Conservation (phyloP, 2,329 filamentous ascomycete genomes). For the Chrysoporthe deuterocubensis region DNA sequence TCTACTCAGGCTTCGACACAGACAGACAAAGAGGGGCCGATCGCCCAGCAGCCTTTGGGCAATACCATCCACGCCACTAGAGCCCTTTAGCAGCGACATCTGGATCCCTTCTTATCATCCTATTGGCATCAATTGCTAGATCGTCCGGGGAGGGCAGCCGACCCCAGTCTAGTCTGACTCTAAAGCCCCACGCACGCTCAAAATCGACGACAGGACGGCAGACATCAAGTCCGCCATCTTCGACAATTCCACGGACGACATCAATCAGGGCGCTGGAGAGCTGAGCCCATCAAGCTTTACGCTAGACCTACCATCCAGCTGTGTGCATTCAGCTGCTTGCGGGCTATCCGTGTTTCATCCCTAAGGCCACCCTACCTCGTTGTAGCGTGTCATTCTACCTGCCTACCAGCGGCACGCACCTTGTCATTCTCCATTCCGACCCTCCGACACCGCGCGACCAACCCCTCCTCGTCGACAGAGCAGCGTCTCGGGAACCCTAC, state of each 20-base stretch:
- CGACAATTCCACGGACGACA: background rate
- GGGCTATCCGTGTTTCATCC: constrained; percentile 14
- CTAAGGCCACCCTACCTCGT: constrained; percentile 23
- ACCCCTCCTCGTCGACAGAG: constrained; percentile 20
- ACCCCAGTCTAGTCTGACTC: constrained; percentile 14
- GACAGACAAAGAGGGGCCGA: constrained; percentile 8
- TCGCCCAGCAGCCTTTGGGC: constrained; percentile 12
- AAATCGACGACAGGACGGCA: constrained; percentile 1
- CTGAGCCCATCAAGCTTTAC: background rate
- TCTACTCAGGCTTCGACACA: constrained; percentile 15
- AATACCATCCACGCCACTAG: background rate
- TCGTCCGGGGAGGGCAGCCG: constrained; percentile 10
- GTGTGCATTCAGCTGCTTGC: constrained; percentile 17
- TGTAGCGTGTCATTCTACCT: constrained; percentile 4
- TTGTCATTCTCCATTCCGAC: constrained; percentile 17
- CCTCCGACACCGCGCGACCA: constrained; percentile 22
- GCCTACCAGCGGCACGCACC: constrained; percentile 16
- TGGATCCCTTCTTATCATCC: constrained; percentile 2
- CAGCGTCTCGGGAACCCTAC: constrained; percentile 12
- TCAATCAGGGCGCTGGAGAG: background rate
- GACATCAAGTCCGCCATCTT: background rate
- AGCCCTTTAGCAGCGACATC: background rate
- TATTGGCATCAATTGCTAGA: constrained; percentile 7
- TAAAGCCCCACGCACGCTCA: background rate
- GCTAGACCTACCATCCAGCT: background rate